Evolutionary conservation across 2,329 filamentous ascomycete species (phyloP).

Genomic region (Diaporthe citriasiana): DNA sequence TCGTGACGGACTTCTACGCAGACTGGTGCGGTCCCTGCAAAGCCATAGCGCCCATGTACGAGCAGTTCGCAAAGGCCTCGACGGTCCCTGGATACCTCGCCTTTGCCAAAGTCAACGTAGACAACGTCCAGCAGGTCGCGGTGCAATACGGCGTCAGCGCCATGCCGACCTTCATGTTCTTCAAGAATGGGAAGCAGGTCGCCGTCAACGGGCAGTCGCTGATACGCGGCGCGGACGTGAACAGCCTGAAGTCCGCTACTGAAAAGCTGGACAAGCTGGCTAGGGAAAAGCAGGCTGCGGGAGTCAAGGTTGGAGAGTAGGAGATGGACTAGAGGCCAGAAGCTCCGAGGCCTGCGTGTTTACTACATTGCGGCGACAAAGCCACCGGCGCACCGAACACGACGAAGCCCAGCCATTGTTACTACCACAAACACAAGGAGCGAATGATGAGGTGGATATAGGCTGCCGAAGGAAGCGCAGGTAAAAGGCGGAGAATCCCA

Average conservation of each 20-base stretch:
- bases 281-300: slow-evolving; percentile 50
- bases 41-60: slow-evolving; percentile 69
- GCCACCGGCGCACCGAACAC: background rate
- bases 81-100: slow-evolving; percentile 58
- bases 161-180: slow-evolving; percentile 74
- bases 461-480: background rate
- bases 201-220: slow-evolving; percentile 55
- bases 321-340: background rate
- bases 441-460: background rate
- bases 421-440: background rate
- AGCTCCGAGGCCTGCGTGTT: background rate
- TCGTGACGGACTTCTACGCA: slow-evolving; percentile 71
- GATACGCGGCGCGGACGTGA: slow-evolving; percentile 55
- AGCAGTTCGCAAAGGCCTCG: slow-evolving; percentile 59
- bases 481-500: background rate
- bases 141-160: slow-evolving; percentile 64
- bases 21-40: slow-evolving; percentile 75
- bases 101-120: slow-evolving; percentile 73
- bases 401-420: no score
- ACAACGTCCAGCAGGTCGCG: slow-evolving; percentile 65
- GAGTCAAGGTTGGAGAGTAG: slow-evolving; percentile 36
- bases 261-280: slow-evolving; percentile 55
- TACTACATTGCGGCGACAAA: background rate
- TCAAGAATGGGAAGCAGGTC: slow-evolving; percentile 66
- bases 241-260: slow-evolving; percentile 50